Conservation (phyloP, 1,284 basidiomycete genomes). For the Apiotrichum porosum region DNA sequence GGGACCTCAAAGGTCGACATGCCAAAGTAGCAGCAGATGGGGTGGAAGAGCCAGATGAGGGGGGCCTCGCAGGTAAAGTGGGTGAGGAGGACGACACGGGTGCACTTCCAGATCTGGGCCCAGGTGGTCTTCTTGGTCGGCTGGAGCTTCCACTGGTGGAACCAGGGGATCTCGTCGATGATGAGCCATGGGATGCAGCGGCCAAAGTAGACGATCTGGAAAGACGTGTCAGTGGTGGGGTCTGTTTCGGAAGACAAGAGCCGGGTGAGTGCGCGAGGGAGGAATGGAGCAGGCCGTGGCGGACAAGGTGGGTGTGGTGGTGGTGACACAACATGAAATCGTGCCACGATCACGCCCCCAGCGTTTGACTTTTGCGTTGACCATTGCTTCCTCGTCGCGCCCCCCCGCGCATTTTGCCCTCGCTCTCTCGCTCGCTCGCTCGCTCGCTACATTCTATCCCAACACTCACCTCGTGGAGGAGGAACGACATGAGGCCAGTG, state of each 20-base stretch:
- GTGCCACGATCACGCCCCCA: too few relatives aligned
- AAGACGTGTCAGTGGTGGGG: background rate
- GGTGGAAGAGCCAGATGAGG: constrained; percentile 95
- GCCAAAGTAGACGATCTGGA: constrained; percentile 92
- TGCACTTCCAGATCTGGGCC: constrained; percentile 90
- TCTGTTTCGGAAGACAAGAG: too few relatives aligned
- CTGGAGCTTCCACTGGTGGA: constrained; percentile 91
- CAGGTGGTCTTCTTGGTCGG: constrained; percentile 71
- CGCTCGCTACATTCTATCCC: too few relatives aligned
- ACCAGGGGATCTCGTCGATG: constrained; percentile 88
- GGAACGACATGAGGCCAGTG: constrained; percentile 88
- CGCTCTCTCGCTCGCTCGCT: too few relatives aligned
- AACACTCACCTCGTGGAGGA: constrained; percentile 82
- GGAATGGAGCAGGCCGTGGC: too few relatives aligned
- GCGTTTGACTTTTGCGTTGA: too few relatives aligned
- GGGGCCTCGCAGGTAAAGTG: constrained; percentile 96
- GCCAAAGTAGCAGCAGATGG: constrained; percentile 79
- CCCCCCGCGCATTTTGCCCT: too few relatives aligned
- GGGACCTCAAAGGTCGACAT: constrained; percentile 85
- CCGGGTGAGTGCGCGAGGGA: too few relatives aligned
- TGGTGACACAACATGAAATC: too few relatives aligned
- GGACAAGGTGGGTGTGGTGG: too few relatives aligned
- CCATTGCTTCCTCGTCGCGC: too few relatives aligned
- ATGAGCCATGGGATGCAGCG: constrained; percentile 93
- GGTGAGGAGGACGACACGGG: constrained; percentile 85